phyloP scores from a whole-genome alignment of 179 eudicot genomes.

The Corrigiola litoralis region DNA sequence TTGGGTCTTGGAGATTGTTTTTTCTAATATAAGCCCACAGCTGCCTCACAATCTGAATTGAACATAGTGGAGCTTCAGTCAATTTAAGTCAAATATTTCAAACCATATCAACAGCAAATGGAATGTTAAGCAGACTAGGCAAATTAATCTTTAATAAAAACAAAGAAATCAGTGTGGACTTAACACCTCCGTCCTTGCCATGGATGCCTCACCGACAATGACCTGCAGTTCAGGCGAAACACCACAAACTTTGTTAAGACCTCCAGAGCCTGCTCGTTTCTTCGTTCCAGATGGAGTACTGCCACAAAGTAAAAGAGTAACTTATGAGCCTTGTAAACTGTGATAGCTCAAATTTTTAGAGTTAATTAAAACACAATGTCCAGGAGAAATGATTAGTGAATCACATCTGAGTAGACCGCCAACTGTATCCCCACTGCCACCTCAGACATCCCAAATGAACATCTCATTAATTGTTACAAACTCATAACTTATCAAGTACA shows the following conservation, averaged over 20 bases:
- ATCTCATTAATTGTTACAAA: neutral
- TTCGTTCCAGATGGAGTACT: slow-evolving; percentile 46
- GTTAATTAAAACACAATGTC: neutral
- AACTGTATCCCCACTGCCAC: neutral
- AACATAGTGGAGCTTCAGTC: neutral
- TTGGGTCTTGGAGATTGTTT: slow-evolving; percentile 75
- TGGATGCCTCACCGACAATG: slow-evolving; percentile 53
- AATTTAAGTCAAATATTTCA: neutral
- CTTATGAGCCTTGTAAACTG: neutral
- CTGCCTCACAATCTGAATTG: slow-evolving; percentile 65
- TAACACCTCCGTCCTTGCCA: slow-evolving; percentile 69
- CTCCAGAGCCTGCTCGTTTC: slow-evolving; percentile 72
- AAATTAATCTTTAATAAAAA: neutral
- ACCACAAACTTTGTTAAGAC: slow-evolving; percentile 60
- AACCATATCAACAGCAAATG: neutral
- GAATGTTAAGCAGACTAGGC: neutral
- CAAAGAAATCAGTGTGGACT: neutral
- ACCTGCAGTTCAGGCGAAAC: slow-evolving; percentile 65
- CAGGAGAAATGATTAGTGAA: too few species aligned
- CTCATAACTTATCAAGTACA: neutral
- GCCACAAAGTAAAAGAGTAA: slow-evolving; percentile 7
- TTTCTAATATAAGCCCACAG: slow-evolving; percentile 77
- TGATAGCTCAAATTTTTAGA: neutral
- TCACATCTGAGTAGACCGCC: neutral
- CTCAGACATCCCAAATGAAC: neutral